Base-by-base conservation (phyloP, 345 rosid species). In the Punica granatum region DNA sequence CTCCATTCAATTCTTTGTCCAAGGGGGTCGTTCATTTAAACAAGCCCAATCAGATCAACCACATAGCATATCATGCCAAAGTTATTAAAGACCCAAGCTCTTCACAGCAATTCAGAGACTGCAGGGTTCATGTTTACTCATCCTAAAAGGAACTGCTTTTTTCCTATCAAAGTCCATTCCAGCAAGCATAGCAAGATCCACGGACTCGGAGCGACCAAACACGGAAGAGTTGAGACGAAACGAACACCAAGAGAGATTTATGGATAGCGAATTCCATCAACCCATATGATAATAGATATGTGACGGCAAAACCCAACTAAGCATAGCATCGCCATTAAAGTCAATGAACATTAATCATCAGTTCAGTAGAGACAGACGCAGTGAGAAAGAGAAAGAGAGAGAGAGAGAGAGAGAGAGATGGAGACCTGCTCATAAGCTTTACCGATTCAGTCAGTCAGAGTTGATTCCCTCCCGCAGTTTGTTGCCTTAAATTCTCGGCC, bases 401-500 rank as follows among this genome's bases (percentile, higher is more conserved):
- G 49, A 44, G 1, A 3, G 51, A 46, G 53, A 18, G 23, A 18
- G 53, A 46, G 51, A 46, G 7, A 41, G 44, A 46, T n/a, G 19
- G 26, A 23, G 28, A 51, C 28, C 58, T 51, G 58, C 58, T 51
- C 11, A n/a, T n/a, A 21, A 49, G 63, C 26, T 63, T 35, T 79
- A 33, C n/a, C n/a, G n/a, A n/a, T n/a, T n/a, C n/a, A n/a, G n/a
- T n/a, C n/a, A n/a, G n/a, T n/a, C n/a, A n/a, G n/a, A n/a, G n/a
- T n/a, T n/a, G n/a, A n/a, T n/a, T n/a, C n/a, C n/a, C n/a, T n/a
- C n/a, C n/a, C n/a, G n/a, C n/a, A n/a, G n/a, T n/a, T n/a, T n/a
- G n/a, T n/a, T n/a, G n/a, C n/a, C n/a, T n/a, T n/a, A n/a, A n/a
- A n/a, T n/a, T n/a, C n/a, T n/a, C n/a, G n/a, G n/a, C n/a, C n/a